Conservation (phyloP, 2,329 filamentous ascomycete species). For the Talaromyces sp. region DNA sequence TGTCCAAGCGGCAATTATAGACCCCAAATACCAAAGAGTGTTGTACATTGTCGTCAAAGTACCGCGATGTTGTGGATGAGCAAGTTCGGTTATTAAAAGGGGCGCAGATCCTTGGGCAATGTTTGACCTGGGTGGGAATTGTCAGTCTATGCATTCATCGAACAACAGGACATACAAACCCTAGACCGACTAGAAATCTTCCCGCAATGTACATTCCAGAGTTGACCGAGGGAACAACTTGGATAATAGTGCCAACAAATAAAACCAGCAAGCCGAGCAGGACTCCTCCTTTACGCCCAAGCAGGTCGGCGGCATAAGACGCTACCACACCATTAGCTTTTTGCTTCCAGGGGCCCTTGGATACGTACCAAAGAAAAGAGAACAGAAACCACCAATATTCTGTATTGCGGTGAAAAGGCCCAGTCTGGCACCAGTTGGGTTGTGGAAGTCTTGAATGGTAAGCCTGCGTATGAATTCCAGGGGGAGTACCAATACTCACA, state of each 20-base stretch:
- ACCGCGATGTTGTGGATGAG: slow-evolving; percentile 15
- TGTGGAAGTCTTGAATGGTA: slow-evolving; percentile 20
- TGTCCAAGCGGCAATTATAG: neutral
- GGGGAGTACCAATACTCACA: slow-evolving; percentile 10
- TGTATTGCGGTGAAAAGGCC: slow-evolving; percentile 43
- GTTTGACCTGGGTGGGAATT: neutral
- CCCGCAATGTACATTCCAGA: slow-evolving; percentile 3
- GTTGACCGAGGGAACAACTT: neutral
- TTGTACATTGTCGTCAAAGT: slow-evolving; percentile 18
- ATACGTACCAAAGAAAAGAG: slow-evolving; percentile 14
- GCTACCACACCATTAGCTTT: neutral
- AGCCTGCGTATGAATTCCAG: slow-evolving; percentile 1
- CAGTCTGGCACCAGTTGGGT: slow-evolving; percentile 33
- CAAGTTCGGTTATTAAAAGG: slow-evolving; percentile 9
- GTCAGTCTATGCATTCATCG: neutral
- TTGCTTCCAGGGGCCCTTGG: neutral
- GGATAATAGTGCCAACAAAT: slow-evolving; percentile 16
- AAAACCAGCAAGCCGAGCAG: slow-evolving; percentile 14
- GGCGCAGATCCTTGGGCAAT: slow-evolving; percentile 3
- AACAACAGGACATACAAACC: slow-evolving; percentile 4
- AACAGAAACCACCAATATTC: slow-evolving; percentile 24
- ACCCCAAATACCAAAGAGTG: slow-evolving; percentile 35
- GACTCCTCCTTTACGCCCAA: slow-evolving; percentile 13
- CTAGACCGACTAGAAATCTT: slow-evolving; percentile 15
- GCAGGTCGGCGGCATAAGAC: slow-evolving; percentile 16